Percentiles rank a stretch among this genome's conserved stretches.
Evolutionary conservation across 768 basidiomycete genomes (phyloP).

Genomic region (Candolleomyces aberdarensis): DNA sequence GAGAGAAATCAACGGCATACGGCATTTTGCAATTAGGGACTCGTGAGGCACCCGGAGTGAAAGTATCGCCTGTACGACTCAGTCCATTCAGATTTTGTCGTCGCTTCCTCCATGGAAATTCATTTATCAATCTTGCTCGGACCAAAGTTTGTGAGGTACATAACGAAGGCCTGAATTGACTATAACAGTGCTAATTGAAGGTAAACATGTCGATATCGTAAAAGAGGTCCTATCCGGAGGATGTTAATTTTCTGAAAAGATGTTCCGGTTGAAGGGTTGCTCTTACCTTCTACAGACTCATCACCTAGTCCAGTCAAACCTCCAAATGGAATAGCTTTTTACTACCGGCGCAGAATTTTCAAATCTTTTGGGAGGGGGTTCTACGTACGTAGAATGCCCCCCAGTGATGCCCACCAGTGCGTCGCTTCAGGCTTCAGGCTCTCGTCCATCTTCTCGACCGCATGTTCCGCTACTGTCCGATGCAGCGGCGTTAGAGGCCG

Average conservation of each 20-base stretch:
- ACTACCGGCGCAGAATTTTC: constrained; percentile 45
- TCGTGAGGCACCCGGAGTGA: no score
- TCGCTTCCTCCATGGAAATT: no score
- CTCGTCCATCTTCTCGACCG: constrained; percentile 89
- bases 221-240: constrained; percentile 40
- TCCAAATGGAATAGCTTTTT: constrained; percentile 86
- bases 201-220: constrained; percentile 58
- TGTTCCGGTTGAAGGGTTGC: not conserved
- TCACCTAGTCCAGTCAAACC: constrained; percentile 95
- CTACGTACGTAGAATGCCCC: constrained; percentile 87
- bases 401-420: constrained; percentile 59
- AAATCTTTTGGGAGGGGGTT: not conserved
- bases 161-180: no score
- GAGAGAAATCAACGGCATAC: no score
- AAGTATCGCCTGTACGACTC: no score
- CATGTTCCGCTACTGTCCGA: constrained; percentile 87
- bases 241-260: not conserved
- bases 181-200: constrained; percentile 38
- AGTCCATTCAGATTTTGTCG: no score
- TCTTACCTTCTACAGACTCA: constrained; percentile 83
- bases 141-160: no score
- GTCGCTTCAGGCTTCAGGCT: constrained; percentile 88
- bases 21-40: no score
- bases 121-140: no score
- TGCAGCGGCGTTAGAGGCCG: not conserved